These are phyloP conservation scores for Trifolium fragiferum DNA, from an alignment of 306 rosid genomes.

Conservation along the genomic window DNA sequence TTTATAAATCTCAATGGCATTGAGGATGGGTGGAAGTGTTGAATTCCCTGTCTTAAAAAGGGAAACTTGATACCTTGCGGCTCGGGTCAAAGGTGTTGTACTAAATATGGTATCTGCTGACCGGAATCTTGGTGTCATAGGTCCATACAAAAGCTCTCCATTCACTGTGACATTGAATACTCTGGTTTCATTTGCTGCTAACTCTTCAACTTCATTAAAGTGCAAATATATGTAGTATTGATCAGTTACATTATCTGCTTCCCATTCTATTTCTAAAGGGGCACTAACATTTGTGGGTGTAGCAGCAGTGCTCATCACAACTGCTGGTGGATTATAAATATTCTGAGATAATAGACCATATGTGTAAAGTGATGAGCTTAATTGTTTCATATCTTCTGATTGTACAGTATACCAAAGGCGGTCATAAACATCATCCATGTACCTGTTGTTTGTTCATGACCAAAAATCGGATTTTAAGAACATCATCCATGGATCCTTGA, in stretches of 20 bases:
- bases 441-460: conserved; percentile 29
- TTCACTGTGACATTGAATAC: conserved; percentile 30
- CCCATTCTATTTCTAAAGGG: conserved; percentile 16
- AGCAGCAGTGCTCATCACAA: conserved; percentile 46
- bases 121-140: background rate
- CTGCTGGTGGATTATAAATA: conserved; percentile 25
- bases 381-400: background rate
- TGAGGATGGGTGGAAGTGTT: conserved; percentile 54
- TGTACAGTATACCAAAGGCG: conserved; percentile 35
- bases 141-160: conserved; percentile 25
- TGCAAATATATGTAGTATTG: conserved; percentile 36
- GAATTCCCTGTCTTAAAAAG: conserved; percentile 16
- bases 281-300: conserved; percentile 20
- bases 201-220: conserved; percentile 42
- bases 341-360: background rate
- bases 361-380: background rate
- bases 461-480: no score
- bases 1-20: conserved; percentile 47
- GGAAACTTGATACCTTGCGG: background rate
- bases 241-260: background rate
- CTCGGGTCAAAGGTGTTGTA: background rate
- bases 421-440: conserved; percentile 46
- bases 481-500: no score
- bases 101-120: fast-evolving
- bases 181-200: conserved; percentile 39